A percentile compares a stretch with the other conserved stretches of the same genome.
Conservation (phyloP, 2,329 filamentous ascomycete genomes). For the Xylariales sp. region DNA sequence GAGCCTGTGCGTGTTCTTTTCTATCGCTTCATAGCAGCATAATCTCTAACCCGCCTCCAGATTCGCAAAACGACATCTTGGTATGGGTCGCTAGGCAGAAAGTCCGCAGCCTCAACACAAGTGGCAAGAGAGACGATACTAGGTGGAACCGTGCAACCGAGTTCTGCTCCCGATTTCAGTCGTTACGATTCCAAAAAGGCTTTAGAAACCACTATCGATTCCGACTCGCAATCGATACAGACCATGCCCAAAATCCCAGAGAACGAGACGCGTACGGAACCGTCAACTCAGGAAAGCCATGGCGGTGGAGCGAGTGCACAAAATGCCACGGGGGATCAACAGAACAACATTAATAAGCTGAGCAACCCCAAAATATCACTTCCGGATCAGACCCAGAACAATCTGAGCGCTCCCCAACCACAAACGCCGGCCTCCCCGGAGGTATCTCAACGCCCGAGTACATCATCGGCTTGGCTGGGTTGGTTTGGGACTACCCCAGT, state of each 20-base stretch:
- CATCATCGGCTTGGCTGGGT: conserved; percentile 49
- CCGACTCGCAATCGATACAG: conserved; percentile 23
- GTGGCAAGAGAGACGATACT: conserved; percentile 58
- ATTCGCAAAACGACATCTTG: conserved; percentile 52
- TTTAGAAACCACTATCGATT: conserved; percentile 24
- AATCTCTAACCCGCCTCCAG: conserved; percentile 22
- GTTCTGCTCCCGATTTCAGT: conserved; percentile 42
- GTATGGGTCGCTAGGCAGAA: conserved; percentile 60
- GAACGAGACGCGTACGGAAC: conserved; percentile 14
- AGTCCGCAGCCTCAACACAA: conserved; percentile 52
- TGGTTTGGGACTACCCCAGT: conserved; percentile 47
- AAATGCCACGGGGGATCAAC: neutral
- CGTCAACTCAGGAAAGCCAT: conserved; percentile 21
- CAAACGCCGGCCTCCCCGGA: conserved; percentile 6
- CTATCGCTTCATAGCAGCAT: too few relatives aligned
- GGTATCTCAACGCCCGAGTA: conserved; percentile 13
- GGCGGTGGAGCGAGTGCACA: neutral
- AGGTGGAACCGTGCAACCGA: conserved; percentile 47
- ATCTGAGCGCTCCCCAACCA: neutral
- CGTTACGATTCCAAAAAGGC: conserved; percentile 44
- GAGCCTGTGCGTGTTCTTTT: too few relatives aligned
- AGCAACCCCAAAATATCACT: too few relatives aligned
- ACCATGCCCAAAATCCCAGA: conserved; percentile 26
- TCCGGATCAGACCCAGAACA: neutral
- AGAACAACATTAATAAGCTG: neutral